A percentile compares a stretch with the other conserved stretches of the same genome.
Conservation (phyloP, 345 rosid species). For the Moricandia moricandioides region DNA sequence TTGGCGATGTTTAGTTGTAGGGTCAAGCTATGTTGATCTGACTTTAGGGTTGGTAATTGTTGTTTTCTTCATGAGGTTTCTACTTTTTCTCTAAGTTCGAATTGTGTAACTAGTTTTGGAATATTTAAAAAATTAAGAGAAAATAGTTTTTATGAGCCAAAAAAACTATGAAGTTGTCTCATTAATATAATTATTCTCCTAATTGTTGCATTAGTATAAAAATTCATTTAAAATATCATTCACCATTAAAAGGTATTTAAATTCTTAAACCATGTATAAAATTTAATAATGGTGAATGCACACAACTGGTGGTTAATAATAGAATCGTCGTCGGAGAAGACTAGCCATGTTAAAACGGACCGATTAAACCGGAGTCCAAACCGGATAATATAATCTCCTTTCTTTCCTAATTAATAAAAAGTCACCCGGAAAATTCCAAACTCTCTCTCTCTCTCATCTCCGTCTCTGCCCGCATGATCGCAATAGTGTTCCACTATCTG, state of each 20-base stretch:
- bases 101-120: neutral
- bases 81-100: neutral
- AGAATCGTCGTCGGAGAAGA: no score
- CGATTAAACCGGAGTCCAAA: constrained; percentile 12
- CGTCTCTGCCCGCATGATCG: constrained; percentile 37
- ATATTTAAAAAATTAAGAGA: no score
- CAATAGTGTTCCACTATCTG: constrained; percentile 29
- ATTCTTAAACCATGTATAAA: no score
- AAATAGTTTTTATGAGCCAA: no score
- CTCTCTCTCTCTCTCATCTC: constrained; percentile 9
- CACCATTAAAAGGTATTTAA: no score
- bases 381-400: constrained; percentile 8
- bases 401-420: neutral
- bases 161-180: no score
- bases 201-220: no score
- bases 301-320: no score
- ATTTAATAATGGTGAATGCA: no score
- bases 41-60: neutral
- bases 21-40: neutral
- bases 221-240: no score
- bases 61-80: neutral
- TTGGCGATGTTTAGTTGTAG: neutral
- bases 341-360: no score
- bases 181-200: no score
- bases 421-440: constrained; percentile 24